Evolutionary conservation across 225 moss, liverwort and hornwort genomes (phyloP).

Genomic region (Pseudoscleropodium purum): DNA sequence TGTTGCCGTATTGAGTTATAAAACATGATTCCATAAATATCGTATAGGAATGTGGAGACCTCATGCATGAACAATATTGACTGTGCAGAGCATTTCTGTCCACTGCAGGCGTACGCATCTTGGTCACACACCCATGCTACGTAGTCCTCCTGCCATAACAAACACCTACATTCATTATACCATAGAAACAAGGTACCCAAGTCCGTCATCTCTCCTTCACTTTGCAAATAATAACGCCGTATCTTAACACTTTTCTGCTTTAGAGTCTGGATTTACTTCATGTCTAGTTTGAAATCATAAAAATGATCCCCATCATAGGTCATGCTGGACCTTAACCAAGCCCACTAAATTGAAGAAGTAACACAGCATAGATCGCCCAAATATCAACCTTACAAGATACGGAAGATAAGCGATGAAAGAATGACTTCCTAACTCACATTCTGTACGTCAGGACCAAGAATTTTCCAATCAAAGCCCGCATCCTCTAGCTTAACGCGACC

Average conservation of each 20-base stretch:
- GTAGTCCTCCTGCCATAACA: constrained; percentile 68
- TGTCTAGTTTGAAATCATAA: not conserved
- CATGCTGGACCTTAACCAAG: not conserved
- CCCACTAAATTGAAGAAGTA: not conserved
- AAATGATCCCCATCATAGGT: not conserved
- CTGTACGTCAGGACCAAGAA: constrained; percentile 92
- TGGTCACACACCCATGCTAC: constrained; percentile 97
- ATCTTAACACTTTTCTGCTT: not conserved
- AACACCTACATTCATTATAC: not conserved
- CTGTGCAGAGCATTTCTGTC: constrained; percentile 98
- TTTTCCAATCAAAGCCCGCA: constrained; percentile 99
- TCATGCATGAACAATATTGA: constrained; percentile 95
- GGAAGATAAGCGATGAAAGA: not conserved
- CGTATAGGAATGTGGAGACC: constrained; percentile 24
- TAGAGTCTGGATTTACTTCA: not conserved
- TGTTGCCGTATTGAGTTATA: not conserved
- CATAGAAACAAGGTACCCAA: not conserved
- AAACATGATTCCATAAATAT: not conserved
- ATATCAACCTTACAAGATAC: not conserved
- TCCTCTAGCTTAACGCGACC: constrained; percentile 97
- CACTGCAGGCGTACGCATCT: constrained; percentile 98
- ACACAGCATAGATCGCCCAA: not conserved
- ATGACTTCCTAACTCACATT: constrained; percentile 32
- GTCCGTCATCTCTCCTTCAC: not conserved
- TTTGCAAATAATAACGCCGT: not conserved